Evolutionary conservation across 2,329 filamentous ascomycete species (phyloP), one percentile per base, ranked within the genome.

Genomic region (Trichoderma harzianum): DNA sequence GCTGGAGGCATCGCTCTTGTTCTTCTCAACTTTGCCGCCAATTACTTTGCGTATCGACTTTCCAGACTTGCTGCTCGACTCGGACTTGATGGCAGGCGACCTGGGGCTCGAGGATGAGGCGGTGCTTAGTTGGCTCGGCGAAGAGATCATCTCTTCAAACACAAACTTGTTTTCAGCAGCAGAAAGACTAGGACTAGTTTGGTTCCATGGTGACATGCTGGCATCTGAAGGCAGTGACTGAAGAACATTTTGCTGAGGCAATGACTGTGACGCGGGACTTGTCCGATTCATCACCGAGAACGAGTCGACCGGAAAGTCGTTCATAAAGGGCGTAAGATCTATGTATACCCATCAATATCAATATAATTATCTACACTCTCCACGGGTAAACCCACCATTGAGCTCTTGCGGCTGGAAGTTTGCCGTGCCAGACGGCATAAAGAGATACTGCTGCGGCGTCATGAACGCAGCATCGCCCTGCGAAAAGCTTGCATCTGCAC

Each of bases 21-120:
- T 84, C 78, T 87, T 88, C 72, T 83, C 81, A 10, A 86, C 77
- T 74, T 85, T 84, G 30, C 82, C 79, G 5, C 78, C 78, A 70
- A 82, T 82, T 32, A 85, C 81, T 76, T 83, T 86, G 58, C 83
- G 82, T 51, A 84, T 82, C 28, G 80, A 78, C 26, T 76, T 77
- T 12, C 80, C 77, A 12, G 79, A 77, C 62, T 77, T 78, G 66
- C 74, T 77, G 24, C 75, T 76, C 1, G 73, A 64, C 39, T 80
- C 78, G 7, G 76, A 76, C 61, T 78, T 79, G 43, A 76, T 73
- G 14, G 77, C 72, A 1, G 78, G 76, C 2, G 80, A 80, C 28
- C 73, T 76, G 1, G 79, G 77, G 62, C 76, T 82, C 16, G 77
- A 77, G 24, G 64, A 67, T 11, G 79, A 80, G 64, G 76, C 71